A percentile compares a stretch with the other conserved stretches of the same genome.
phyloP scores from a whole-genome alignment of 1,139 yeast genomes.

The Suhomyces atakaporum region DNA sequence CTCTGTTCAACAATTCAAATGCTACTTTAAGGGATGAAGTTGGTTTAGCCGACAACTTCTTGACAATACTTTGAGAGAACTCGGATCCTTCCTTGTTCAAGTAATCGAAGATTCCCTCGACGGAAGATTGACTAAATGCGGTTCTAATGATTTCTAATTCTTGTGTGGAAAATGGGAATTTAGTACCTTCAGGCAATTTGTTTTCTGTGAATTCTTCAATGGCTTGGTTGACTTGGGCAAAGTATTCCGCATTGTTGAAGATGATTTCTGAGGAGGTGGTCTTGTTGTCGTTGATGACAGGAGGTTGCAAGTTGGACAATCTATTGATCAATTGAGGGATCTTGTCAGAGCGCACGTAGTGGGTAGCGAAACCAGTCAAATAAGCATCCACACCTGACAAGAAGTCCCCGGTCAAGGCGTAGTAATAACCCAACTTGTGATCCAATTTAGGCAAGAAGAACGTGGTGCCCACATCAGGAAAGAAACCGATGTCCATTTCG shows the following conservation, averaged over 20 bases:
- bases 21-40: constrained; percentile 80
- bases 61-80: constrained; percentile 65
- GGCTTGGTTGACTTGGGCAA: constrained; percentile 64
- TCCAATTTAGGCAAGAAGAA: constrained; percentile 84
- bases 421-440: constrained; percentile 79
- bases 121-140: constrained; percentile 60
- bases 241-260: constrained; percentile 41
- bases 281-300: constrained; percentile 33
- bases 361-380: constrained; percentile 86
- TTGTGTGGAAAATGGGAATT: constrained; percentile 57
- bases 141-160: constrained; percentile 65
- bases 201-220: constrained; percentile 75
- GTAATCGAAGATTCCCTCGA: constrained; percentile 62
- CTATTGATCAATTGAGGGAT: constrained; percentile 63
- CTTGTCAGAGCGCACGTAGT: constrained; percentile 71
- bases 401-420: constrained; percentile 84
- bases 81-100: constrained; percentile 58
- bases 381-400: constrained; percentile 78
- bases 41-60: constrained; percentile 62
- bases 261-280: constrained; percentile 28
- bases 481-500: constrained; percentile 94
- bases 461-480: constrained; percentile 95
- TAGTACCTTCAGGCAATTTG: constrained; percentile 65
- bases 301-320: constrained; percentile 58
- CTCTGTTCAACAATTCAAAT: constrained; percentile 66